Percentiles rank a stretch among this genome's conserved stretches.
These are phyloP conservation scores for Penicillium sp. DNA, from an alignment of 2,329 filamentous ascomycete species.

Conservation along the genomic window DNA sequence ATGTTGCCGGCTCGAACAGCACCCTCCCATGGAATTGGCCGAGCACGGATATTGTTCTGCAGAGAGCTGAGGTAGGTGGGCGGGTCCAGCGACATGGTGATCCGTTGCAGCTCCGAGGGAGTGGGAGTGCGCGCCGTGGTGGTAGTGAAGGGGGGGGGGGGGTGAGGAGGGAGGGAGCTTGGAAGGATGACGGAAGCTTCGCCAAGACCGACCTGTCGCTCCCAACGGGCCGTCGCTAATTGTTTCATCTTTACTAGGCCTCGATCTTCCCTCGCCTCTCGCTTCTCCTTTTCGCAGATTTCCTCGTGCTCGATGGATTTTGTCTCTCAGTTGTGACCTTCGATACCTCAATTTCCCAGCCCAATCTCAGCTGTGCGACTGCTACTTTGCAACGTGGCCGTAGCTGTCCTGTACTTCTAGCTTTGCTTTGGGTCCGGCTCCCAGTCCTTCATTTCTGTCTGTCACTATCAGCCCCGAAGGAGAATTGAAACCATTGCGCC, in stretches of 20 bases:
- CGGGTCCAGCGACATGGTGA: constrained; percentile 80
- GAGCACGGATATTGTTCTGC: constrained; percentile 93
- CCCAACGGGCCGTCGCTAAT: constrained; percentile 14
- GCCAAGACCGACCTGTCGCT: constrained; percentile 25
- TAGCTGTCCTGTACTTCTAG: constrained; percentile 12
- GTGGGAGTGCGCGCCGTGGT: constrained; percentile 8
- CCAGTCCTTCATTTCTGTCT: constrained; percentile 8
- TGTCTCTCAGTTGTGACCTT: background rate
- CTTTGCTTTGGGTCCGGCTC: constrained; percentile 3
- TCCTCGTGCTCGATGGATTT: background rate
- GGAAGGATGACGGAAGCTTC: constrained; percentile 26
- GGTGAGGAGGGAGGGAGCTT: constrained; percentile 16
- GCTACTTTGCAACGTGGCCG: constrained; percentile 13
- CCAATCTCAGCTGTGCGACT: constrained; percentile 6
- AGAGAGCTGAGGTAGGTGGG: constrained; percentile 83
- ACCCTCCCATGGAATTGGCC: constrained; percentile 96
- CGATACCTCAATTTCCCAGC: background rate
- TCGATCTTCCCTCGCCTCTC: constrained; percentile 3
- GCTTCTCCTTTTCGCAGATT: background rate
- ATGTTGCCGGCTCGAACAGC: constrained; percentile 90
- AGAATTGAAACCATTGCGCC: no score
- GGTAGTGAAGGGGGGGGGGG: constrained; percentile 8
- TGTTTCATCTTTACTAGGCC: constrained; percentile 13
- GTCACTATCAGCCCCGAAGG: background rate
- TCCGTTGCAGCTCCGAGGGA: constrained; percentile 7